Percentiles rank a stretch among this genome's conserved stretches.
These are phyloP conservation scores for Alternaria brassicicola DNA, from an alignment of 2,329 filamentous ascomycete genomes.

Conservation along the genomic window DNA sequence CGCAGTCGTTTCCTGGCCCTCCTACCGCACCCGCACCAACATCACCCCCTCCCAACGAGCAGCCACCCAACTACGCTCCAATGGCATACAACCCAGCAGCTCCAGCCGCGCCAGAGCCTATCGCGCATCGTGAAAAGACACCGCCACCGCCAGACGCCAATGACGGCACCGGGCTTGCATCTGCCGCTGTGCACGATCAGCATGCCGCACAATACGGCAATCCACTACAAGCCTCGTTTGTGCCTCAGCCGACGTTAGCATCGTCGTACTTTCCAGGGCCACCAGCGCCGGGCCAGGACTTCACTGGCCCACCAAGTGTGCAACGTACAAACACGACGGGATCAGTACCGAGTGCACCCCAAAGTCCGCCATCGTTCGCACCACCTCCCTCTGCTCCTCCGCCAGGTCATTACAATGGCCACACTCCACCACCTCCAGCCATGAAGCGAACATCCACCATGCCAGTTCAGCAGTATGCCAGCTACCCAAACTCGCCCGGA, in stretches of 20 bases:
- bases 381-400: conserved; percentile 45
- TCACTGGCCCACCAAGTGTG: conserved; percentile 40
- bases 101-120: conserved; percentile 73
- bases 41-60: conserved; percentile 37
- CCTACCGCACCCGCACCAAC: conserved; percentile 43
- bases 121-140: conserved; percentile 78
- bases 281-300: conserved; percentile 46
- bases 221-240: conserved; percentile 42
- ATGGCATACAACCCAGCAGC: conserved; percentile 82
- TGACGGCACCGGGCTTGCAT: conserved; percentile 53
- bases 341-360: conserved; percentile 45
- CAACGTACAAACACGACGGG: conserved; percentile 44
- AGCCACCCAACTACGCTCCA: conserved; percentile 61
- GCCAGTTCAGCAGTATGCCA: conserved; percentile 48
- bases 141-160: conserved; percentile 73
- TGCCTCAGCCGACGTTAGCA: conserved; percentile 42
- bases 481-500: conserved; percentile 44
- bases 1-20: conserved; percentile 48
- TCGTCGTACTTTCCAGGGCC: conserved; percentile 52
- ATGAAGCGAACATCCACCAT: conserved; percentile 41
- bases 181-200: conserved; percentile 50
- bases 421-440: conserved; percentile 33
- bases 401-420: conserved; percentile 28
- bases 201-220: conserved; percentile 39
- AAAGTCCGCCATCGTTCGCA: conserved; percentile 48